A percentile compares a stretch with the other conserved stretches of the same genome.
Conservation (phyloP, 805 yeast genomes). For the Candida loeiensis region DNA sequence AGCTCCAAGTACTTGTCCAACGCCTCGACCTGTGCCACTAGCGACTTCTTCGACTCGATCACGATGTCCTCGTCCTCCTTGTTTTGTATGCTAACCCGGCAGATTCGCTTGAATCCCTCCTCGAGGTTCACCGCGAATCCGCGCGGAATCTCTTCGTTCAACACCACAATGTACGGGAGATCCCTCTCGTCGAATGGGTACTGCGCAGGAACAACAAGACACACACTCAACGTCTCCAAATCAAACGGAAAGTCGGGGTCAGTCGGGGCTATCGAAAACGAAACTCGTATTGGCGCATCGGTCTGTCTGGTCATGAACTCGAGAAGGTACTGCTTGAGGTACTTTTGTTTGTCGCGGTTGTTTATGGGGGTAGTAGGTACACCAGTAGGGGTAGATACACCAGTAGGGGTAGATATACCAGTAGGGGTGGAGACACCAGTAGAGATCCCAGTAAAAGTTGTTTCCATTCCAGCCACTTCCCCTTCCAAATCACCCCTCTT, state of each 20-base stretch:
- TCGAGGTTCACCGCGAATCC: constrained; percentile 70
- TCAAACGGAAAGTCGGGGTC: constrained; percentile 77
- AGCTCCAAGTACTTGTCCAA: constrained; percentile 57
- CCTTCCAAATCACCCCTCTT: too few species aligned
- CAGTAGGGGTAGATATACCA: not conserved
- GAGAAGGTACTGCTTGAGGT: constrained; percentile 32
- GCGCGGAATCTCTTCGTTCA: constrained; percentile 65
- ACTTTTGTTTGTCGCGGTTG: constrained; percentile 9
- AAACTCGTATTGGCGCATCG: constrained; percentile 30
- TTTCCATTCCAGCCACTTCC: too few species aligned
- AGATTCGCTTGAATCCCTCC: constrained; percentile 53
- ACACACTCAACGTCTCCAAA: constrained; percentile 48
- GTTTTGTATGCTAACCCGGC: constrained; percentile 20
- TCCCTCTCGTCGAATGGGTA: constrained; percentile 46
- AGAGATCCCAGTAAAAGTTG: too few species aligned
- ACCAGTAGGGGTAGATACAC: not conserved
- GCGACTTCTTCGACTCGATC: constrained; percentile 46
- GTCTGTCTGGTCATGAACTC: constrained; percentile 25
- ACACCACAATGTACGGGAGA: constrained; percentile 51
- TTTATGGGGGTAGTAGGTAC: constrained; percentile 2
- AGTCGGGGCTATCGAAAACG: constrained; percentile 49
- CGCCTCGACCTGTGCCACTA: constrained; percentile 51
- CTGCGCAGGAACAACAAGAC: constrained; percentile 50
- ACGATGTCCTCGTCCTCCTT: constrained; percentile 20
- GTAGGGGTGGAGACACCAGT: not conserved